Conservation (phyloP, 2,329 filamentous ascomycete species). For the Diplocarpon mali region DNA sequence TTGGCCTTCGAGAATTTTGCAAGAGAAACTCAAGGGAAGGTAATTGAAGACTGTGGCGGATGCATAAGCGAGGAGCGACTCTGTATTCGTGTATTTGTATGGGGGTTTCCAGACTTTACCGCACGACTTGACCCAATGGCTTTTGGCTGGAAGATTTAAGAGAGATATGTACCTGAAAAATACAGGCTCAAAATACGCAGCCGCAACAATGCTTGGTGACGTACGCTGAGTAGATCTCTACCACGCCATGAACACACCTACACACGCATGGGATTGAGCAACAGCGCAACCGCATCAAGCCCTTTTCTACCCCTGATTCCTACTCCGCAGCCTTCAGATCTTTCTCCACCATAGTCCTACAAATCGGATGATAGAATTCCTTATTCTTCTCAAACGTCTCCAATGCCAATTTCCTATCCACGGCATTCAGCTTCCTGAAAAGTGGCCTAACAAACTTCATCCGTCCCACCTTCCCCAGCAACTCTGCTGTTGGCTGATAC, state of each 20-base stretch:
- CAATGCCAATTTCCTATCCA: constrained; percentile 64
- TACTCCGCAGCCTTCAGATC: constrained; percentile 39
- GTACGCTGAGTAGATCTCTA: neutral
- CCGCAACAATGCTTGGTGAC: too few species aligned
- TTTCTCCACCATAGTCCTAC: constrained; percentile 75
- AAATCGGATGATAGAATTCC: constrained; percentile 95
- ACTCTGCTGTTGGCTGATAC: constrained; percentile 59
- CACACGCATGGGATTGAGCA: too few species aligned
- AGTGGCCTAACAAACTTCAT: constrained; percentile 97
- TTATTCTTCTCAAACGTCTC: constrained; percentile 78
- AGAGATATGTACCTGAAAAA: too few species aligned
- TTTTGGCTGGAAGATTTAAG: too few species aligned
- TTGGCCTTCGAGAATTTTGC: too few species aligned
- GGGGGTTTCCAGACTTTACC: too few species aligned
- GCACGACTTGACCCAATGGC: too few species aligned
- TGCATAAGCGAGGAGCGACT: too few species aligned
- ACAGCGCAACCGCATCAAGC: neutral
- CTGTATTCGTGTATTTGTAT: too few species aligned
- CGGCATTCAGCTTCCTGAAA: constrained; percentile 63
- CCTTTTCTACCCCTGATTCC: neutral
- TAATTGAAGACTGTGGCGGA: too few species aligned
- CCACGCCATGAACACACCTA: neutral
- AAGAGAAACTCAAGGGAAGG: too few species aligned
- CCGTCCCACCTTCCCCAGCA: constrained; percentile 72
- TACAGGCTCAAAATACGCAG: too few species aligned